Evolutionary conservation across 345 rosid genomes (phyloP), one percentile per base, ranked within the genome.

Genomic region (Noccaea bulbosa): DNA sequence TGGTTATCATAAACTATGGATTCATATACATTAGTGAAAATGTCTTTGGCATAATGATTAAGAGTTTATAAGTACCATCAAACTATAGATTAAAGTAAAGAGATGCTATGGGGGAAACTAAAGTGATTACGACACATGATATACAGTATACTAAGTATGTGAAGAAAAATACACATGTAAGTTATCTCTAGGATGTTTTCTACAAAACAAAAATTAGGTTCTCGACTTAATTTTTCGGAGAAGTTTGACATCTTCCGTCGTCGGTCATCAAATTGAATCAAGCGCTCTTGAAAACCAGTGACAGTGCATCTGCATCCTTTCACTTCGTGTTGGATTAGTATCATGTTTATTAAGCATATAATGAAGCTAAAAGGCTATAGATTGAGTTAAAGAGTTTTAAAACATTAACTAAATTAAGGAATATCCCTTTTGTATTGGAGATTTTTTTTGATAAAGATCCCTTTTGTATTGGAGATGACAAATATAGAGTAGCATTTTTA

Each of bases 401-500:
- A 58, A 52, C 8, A 14, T 7, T 22, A 8, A 39, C 67, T 67
- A 52, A 17, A 60, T 14, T 34, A 60, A 39, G 73, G 30, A 51
- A 32, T 45, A 51, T 12, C 56, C 37, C 43, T 59, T 67, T 67
- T 51, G 20, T 60, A 67, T 34, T 52, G 78, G 49, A n/a, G n/a
- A n/a, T n/a, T n/a, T n/a, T n/a, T n/a, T n/a, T n/a, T n/a, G n/a
- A n/a, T n/a, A n/a, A n/a, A n/a, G n/a, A 51, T 12, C 56, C 37
- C 43, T 59, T 67, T 67, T 51, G 20, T 60, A n/a, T n/a, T n/a
- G n/a, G n/a, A 60, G 56, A 60, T 60, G 73, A 7, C 69, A 60
- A 60, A 67, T 67, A 60, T 67, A 45, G 78, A 60, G 37, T 67
- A 74, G 67, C 69, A 74, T 51, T 60, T 10, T 54, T n/a, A n/a